Evolutionary conservation across 768 basidiomycete species (phyloP), one percentile per base, ranked within the genome.

Genomic region (Boletus rufocinnamomeus): DNA sequence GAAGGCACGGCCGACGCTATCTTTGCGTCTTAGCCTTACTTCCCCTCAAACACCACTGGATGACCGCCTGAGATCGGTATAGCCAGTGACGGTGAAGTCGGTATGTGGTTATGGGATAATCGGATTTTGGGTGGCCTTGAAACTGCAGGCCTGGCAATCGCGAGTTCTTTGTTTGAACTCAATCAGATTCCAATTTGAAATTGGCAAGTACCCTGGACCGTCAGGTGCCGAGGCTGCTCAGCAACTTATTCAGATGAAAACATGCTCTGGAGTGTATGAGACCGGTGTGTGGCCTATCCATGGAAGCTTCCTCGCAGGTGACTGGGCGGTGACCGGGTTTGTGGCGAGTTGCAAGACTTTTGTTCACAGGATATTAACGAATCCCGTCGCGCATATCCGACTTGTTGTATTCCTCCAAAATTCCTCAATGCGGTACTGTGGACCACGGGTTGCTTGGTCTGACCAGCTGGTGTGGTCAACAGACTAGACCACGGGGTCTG

Each of bases 261-360:
- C n/a, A 21, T 41, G 19, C 9, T 43, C 28, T 40, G 43, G 25
- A 40, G 52, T 25, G n/a, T 17, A 54, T 37, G 8, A 25, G 4
- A 40, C 38, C 43, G 48, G 38, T 37, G 30, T 28, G 27, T 46
- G 25, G 43, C 13, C n/a, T 28, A 54, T 46, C 54, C 25, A 28
- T 16, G 16, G 13, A 30, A 16, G 32, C 40, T 60, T 56, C 52
- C 52, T 54, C 65, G 61, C 65, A 35, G 19, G 6, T 41, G 2
- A 8, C n/a, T 41, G n/a, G 40, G 7, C 35, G 16, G 35, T 17
- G 35, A 37, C 16, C 13, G 35, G 35, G 35, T 37, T 37, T 17
- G 16, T 37, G 16, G 35, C 6, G 35, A 17, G 35, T 37, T 16
- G 35, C 14, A 14, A n/a, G 25, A 17, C 16, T 23, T 45, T 45